Evolutionary conservation across 768 basidiomycete species (phyloP).

Genomic region (Psilocybe subaeruginosa): DNA sequence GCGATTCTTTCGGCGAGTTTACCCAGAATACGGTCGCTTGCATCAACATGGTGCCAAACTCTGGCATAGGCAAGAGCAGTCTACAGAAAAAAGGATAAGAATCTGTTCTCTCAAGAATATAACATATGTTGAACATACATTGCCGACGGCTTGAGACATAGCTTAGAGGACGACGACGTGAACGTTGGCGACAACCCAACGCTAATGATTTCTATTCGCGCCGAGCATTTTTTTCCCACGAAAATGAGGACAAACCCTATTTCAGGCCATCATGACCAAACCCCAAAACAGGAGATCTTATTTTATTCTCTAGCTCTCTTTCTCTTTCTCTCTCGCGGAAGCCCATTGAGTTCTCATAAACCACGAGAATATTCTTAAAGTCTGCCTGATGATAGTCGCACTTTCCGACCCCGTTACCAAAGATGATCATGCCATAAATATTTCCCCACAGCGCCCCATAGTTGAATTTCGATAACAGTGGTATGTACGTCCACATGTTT

Average conservation of each 20-base stretch:
- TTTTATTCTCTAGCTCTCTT: background rate
- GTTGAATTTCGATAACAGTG: background rate
- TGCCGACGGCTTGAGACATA: slow-evolving; percentile 86
- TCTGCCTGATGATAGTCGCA: background rate
- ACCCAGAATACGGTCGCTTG: slow-evolving; percentile 88
- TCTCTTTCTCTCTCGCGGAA: background rate
- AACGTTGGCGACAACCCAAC: slow-evolving; percentile 12
- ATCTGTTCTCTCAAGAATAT: background rate
- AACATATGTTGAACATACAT: slow-evolving; percentile 48
- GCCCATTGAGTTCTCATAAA: too few relatives aligned
- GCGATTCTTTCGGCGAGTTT: slow-evolving; percentile 95
- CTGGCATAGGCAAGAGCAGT: slow-evolving; percentile 95
- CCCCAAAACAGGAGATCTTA: background rate
- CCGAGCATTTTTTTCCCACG: slow-evolving; percentile 18
- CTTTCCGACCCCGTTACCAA: background rate
- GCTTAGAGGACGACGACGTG: slow-evolving; percentile 18
- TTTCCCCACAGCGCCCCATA: background rate
- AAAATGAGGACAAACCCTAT: background rate
- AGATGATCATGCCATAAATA: background rate
- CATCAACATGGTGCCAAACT: slow-evolving; percentile 95
- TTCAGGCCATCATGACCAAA: background rate
- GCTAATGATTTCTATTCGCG: slow-evolving; percentile 1
- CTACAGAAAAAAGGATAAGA: slow-evolving; percentile 40
- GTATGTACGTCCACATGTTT: background rate
- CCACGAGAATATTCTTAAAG: background rate